Evolutionary conservation across 78 protist genomes (phyloP).

Genomic region (Dictyostelium purpureum): DNA sequence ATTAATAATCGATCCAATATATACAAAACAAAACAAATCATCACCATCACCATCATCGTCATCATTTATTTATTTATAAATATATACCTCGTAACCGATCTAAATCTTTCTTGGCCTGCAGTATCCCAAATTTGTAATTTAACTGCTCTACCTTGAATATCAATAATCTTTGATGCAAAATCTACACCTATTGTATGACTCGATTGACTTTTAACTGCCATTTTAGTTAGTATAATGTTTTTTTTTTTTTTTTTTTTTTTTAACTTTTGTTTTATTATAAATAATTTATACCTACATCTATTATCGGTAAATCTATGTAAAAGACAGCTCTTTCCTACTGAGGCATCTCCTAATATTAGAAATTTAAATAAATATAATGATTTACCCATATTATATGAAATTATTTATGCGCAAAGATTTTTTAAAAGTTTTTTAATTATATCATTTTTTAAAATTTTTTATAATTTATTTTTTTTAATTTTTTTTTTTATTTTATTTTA

Average conservation of each 20-base stretch:
- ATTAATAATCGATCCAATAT: conserved; percentile 60
- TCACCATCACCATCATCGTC: background rate
- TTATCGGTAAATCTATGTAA: conserved; percentile 80
- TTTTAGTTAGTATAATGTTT: too few species aligned
- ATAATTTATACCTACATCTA: too few species aligned
- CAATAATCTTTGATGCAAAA: conserved; percentile 89
- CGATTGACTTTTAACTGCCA: conserved; percentile 75
- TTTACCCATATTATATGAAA: too few species aligned
- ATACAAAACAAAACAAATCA: background rate
- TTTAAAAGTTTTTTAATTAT: too few species aligned
- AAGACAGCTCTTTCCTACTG: conserved; percentile 67
- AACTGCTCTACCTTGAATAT: conserved; percentile 82
- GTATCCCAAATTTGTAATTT: conserved; percentile 93
- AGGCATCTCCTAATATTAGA: conserved; percentile 64
- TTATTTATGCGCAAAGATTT: too few species aligned
- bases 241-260: too few species aligned
- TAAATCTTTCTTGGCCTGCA: conserved; percentile 89
- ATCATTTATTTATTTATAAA: too few species aligned
- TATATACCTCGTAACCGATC: conserved; percentile 74
- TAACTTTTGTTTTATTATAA: too few species aligned
- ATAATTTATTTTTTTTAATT: too few species aligned
- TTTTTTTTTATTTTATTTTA: too few species aligned
- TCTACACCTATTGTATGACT: conserved; percentile 97
- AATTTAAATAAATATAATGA: conserved; percentile 68
- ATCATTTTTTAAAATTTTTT: too few species aligned